Evolutionary conservation across 805 yeast genomes (phyloP).

Genomic region (Myxozyma vanderwaltii): DNA sequence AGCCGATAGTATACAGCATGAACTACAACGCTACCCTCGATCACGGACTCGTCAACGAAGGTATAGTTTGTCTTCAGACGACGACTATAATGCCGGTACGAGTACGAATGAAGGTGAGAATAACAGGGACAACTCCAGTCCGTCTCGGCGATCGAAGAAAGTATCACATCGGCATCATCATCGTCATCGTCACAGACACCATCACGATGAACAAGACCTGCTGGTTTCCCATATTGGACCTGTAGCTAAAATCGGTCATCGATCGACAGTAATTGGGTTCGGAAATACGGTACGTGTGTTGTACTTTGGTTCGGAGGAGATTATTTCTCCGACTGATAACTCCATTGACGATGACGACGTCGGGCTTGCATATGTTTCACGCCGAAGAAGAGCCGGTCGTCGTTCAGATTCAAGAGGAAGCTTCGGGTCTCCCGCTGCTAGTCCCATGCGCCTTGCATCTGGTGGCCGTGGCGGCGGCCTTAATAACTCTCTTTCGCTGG

Average conservation of each 20-base stretch:
- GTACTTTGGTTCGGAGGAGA: slow-evolving; percentile 73
- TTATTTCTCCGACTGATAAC: slow-evolving; percentile 58
- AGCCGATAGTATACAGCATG: slow-evolving; percentile 13
- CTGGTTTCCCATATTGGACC: slow-evolving; percentile 61
- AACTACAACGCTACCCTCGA: slow-evolving; percentile 5
- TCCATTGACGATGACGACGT: slow-evolving; percentile 43
- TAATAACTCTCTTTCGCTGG: no score
- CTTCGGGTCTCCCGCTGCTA: slow-evolving; percentile 4
- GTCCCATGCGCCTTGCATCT: slow-evolving; percentile 4
- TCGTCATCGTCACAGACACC: slow-evolving; percentile 5
- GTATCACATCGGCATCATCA: background rate
- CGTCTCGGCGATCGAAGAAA: background rate
- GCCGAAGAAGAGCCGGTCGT: slow-evolving; percentile 25
- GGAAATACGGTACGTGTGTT: slow-evolving; percentile 73
- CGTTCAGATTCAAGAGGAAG: slow-evolving; percentile 28
- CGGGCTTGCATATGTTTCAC: slow-evolving; percentile 27
- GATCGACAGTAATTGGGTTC: slow-evolving; percentile 71
- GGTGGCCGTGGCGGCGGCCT: slow-evolving; percentile 19
- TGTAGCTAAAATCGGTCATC: slow-evolving; percentile 71
- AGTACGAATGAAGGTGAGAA: background rate
- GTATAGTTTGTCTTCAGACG: slow-evolving; percentile 16
- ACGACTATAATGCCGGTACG: slow-evolving; percentile 9
- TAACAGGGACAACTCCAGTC: background rate
- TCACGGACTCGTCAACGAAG: slow-evolving; percentile 6
- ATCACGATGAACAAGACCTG: slow-evolving; percentile 20